Conservation (phyloP, 2,329 filamentous ascomycete genomes). For the Endothia cerciana region DNA sequence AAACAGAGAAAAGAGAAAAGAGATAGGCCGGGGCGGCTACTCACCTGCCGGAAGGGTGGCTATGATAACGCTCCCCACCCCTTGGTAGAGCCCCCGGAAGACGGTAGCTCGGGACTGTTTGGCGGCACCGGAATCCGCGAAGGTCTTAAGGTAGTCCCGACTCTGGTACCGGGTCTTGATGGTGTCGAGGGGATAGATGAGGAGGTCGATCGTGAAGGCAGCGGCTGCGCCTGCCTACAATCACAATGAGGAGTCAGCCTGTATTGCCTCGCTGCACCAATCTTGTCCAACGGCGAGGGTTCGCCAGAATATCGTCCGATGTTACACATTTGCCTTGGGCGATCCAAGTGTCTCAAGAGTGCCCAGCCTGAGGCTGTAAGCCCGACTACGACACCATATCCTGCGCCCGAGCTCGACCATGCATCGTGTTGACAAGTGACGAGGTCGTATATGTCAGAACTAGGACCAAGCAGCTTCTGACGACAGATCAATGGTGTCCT, state of each 20-base stretch:
- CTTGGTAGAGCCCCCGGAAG: conserved; percentile 82
- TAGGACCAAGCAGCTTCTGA: not conserved
- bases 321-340: not conserved
- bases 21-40: not conserved
- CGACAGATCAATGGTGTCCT: not conserved
- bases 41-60: conserved; percentile 82
- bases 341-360: too few species aligned
- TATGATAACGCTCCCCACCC: conserved; percentile 81
- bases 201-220: conserved; percentile 82
- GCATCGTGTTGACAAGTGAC: too few species aligned
- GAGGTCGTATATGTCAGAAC: not conserved
- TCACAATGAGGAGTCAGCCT: not conserved
- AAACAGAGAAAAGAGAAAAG: too few species aligned
- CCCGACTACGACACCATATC: too few species aligned
- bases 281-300: not conserved
- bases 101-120: conserved; percentile 53
- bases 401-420: too few species aligned
- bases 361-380: too few species aligned
- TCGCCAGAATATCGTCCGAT: not conserved
- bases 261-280: not conserved
- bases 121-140: conserved; percentile 59
- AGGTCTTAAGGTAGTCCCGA: conserved; percentile 71
- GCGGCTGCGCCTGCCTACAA: conserved; percentile 79
- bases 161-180: conserved; percentile 87
- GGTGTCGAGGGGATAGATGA: conserved; percentile 88